phyloP scores from a whole-genome alignment of 23 red algal genomes.

The Gracilariopsis chorda region DNA sequence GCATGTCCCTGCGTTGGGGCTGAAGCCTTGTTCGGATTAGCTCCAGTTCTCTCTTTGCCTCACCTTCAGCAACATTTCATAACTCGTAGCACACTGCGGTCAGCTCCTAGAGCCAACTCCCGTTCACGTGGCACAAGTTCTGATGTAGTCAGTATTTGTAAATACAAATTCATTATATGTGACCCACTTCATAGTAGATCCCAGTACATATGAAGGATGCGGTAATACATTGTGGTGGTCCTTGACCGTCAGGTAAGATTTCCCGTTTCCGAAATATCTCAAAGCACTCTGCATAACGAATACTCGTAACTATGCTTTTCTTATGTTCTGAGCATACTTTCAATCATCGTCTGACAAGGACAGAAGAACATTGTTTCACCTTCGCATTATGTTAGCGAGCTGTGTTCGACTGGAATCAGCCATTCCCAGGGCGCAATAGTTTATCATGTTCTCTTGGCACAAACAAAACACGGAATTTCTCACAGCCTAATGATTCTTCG shows the following conservation, averaged over 20 bases:
- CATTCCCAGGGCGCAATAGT: constrained; percentile 62
- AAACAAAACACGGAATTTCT: constrained; percentile 16
- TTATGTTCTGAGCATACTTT: constrained; percentile 50
- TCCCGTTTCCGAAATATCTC: constrained; percentile 11
- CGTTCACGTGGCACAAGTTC: constrained; percentile 68
- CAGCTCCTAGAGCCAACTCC: constrained; percentile 68
- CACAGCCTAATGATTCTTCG: constrained; percentile 12
- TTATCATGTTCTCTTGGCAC: constrained; percentile 93
- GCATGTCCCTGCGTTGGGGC: not conserved
- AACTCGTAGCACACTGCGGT: constrained; percentile 87
- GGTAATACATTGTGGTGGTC: constrained; percentile 77
- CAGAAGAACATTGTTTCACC: constrained; percentile 11
- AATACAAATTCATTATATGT: constrained; percentile 97
- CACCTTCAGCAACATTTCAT: constrained; percentile 71
- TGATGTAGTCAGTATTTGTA: constrained; percentile 78
- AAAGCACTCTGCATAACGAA: constrained; percentile 95
- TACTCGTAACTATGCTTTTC: constrained; percentile 68
- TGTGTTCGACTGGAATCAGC: constrained; percentile 80
- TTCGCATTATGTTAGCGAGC: constrained; percentile 68
- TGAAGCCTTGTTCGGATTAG: not conserved
- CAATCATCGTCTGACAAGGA: constrained; percentile 1
- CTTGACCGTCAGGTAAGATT: constrained; percentile 79
- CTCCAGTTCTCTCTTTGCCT: constrained; percentile 31
- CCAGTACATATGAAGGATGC: constrained; percentile 75
- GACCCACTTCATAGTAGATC: constrained; percentile 66